Percentiles rank a stretch among this genome's conserved stretches.
These are phyloP conservation scores for Marsdenia floribunda DNA, from an alignment of 257 asterid species.

Conservation along the genomic window DNA sequence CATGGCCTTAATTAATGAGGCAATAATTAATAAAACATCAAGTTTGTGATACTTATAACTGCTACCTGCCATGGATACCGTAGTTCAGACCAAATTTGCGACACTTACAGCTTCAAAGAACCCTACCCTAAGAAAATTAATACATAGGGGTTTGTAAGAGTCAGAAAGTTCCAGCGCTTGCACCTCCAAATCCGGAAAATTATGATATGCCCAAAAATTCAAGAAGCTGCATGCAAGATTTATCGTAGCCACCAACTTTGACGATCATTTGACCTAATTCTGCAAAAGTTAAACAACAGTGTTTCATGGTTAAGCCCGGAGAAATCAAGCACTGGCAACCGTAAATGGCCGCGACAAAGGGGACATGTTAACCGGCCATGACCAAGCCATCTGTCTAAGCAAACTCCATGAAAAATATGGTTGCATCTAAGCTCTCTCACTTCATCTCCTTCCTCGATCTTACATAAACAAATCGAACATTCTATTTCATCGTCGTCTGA, in stretches of 20 bases:
- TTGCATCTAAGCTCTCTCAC: conserved; percentile 28
- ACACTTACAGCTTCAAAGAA: too few species aligned
- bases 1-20: too few species aligned
- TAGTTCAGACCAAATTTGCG: too few species aligned
- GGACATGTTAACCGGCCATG: conserved; percentile 26
- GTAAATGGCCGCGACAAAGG: conserved; percentile 18
- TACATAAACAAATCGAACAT: conserved; percentile 18
- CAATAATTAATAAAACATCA: too few species aligned
- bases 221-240: too few species aligned
- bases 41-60: too few species aligned
- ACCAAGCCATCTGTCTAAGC: conserved; percentile 32
- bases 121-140: too few species aligned
- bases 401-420: conserved; percentile 27
- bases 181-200: too few species aligned
- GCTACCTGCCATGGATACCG: too few species aligned
- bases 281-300: conserved; percentile 13
- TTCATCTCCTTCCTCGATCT: conserved; percentile 26
- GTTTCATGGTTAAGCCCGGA: neutral
- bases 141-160: too few species aligned
- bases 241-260: conserved; percentile 30
- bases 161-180: too few species aligned
- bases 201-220: too few species aligned
- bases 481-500: neutral
- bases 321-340: neutral
- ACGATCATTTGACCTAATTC: conserved; percentile 2